These are phyloP conservation scores for Fusarium torreyae DNA, from an alignment of 2,329 filamentous ascomycete species.

Conservation along the genomic window DNA sequence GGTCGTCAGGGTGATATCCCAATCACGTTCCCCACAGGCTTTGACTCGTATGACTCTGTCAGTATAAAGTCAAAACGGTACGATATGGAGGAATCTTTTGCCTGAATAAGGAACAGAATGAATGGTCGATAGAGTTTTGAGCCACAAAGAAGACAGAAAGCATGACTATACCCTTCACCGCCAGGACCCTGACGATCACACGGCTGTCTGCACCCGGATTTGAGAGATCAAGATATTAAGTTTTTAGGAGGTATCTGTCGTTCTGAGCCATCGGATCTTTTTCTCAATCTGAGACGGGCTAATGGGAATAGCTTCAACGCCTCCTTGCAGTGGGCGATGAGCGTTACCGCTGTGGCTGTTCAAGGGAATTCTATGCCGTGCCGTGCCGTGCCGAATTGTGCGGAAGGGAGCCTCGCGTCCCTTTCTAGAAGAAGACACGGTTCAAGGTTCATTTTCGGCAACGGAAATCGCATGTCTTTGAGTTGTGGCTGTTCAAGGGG, in stretches of 20 bases:
- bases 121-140: background rate
- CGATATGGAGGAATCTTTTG: background rate
- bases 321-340: conserved; percentile 8
- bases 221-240: background rate
- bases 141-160: background rate
- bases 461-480: conserved; percentile 20
- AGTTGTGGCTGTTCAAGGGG: conserved; percentile 22
- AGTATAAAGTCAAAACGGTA: conserved; percentile 14
- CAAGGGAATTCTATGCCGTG: conserved; percentile 27
- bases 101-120: background rate
- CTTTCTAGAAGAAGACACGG: conserved; percentile 30
- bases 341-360: conserved; percentile 4
- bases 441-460: conserved; percentile 12
- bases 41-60: conserved; percentile 7
- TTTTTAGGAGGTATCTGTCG: background rate
- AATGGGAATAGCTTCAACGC: conserved; percentile 3
- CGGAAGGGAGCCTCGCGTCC: background rate
- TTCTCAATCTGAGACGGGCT: conserved; percentile 13
- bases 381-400: conserved; percentile 18
- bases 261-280: conserved; percentile 26
- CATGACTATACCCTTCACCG: conserved; percentile 6
- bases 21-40: conserved; percentile 6
- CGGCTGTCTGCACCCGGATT: background rate
- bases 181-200: conserved; percentile 15
- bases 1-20: conserved; percentile 9